Percentiles rank a stretch among this genome's conserved stretches.
Evolutionary conservation across 2,329 filamentous ascomycete species (phyloP).

Genomic region (Bipolaris victoriae): DNA sequence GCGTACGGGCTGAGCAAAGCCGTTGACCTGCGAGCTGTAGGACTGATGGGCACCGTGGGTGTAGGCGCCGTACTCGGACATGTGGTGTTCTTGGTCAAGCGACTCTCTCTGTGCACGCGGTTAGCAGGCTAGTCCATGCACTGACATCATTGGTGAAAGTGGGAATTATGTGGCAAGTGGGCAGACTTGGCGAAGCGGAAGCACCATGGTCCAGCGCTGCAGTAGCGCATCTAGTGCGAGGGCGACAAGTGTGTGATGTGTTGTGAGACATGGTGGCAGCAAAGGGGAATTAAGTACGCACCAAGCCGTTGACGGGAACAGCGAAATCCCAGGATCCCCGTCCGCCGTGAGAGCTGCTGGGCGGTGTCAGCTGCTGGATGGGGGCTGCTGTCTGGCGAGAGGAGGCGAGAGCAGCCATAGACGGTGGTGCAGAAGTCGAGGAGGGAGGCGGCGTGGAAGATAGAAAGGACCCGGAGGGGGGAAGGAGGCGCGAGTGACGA

Average conservation of each 20-base stretch:
- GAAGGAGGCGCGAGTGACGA: neutral
- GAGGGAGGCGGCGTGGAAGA: neutral
- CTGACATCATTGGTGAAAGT: slow-evolving; percentile 1
- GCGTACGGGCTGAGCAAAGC: slow-evolving; percentile 38
- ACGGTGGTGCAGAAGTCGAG: slow-evolving; percentile 14
- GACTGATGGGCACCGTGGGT: slow-evolving; percentile 42
- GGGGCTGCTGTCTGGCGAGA: slow-evolving; percentile 37
- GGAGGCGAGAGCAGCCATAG: slow-evolving; percentile 45
- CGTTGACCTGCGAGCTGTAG: slow-evolving; percentile 44
- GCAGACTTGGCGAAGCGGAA: slow-evolving; percentile 28
- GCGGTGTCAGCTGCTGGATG: slow-evolving; percentile 47
- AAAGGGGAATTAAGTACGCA: slow-evolving; percentile 31
- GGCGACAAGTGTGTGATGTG: slow-evolving; percentile 6
- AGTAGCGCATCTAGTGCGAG: slow-evolving; percentile 28
- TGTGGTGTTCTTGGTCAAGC: slow-evolving; percentile 43
- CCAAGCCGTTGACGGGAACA: slow-evolving; percentile 46
- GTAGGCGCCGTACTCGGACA: slow-evolving; percentile 42
- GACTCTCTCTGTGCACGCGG: slow-evolving; percentile 33
- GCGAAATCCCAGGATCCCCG: slow-evolving; percentile 49
- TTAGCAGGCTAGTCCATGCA: slow-evolving; percentile 27
- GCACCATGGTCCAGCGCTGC: slow-evolving; percentile 28
- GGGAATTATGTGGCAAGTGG: neutral
- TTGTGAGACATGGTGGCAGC: slow-evolving; percentile 20
- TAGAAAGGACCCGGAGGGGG: neutral
- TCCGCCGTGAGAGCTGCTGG: slow-evolving; percentile 49